Percentiles rank a stretch among this genome's conserved stretches.
Conservation (phyloP, 257 asterid genomes). For the Pogostemon cablin region DNA sequence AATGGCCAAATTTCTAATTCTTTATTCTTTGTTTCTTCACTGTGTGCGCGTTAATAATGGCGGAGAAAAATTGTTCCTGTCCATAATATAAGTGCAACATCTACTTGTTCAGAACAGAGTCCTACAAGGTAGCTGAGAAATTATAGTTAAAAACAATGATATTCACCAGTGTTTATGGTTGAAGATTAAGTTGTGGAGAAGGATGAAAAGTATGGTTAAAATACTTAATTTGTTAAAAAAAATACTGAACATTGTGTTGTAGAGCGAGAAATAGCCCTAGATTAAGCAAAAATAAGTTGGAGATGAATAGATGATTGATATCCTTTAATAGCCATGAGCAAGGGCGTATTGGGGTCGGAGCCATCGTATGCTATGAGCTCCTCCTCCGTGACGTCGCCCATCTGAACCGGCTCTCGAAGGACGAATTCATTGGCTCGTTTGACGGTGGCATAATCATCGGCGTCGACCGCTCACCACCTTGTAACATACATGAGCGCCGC, state of each 20-base stretch:
- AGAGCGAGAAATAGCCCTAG: neutral
- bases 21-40: slow-evolving; percentile 47
- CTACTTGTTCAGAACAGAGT: neutral
- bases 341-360: slow-evolving; percentile 71
- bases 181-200: too few relatives aligned
- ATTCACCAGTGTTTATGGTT: too few relatives aligned
- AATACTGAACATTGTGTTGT: neutral
- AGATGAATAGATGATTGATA: slow-evolving; percentile 21
- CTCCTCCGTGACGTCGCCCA: slow-evolving; percentile 78
- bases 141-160: too few relatives aligned
- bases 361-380: slow-evolving; percentile 77
- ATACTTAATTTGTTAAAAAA: slow-evolving; percentile 7
- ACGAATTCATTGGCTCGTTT: slow-evolving; percentile 54
- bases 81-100: neutral
- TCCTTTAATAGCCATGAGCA: slow-evolving; percentile 89
- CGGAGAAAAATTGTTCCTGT: slow-evolving; percentile 45
- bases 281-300: neutral
- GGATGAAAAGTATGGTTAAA: too few relatives aligned
- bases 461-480: slow-evolving; percentile 66
- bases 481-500: slow-evolving; percentile 68
- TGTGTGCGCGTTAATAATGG: slow-evolving; percentile 64
- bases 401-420: slow-evolving; percentile 67
- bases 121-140: too few relatives aligned
- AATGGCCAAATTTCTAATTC: slow-evolving; percentile 59
- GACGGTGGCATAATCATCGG: slow-evolving; percentile 64